These are phyloP conservation scores for Aspergillus pseudoglaucus DNA, from an alignment of 2,329 filamentous ascomycete genomes.

Conservation along the genomic window DNA sequence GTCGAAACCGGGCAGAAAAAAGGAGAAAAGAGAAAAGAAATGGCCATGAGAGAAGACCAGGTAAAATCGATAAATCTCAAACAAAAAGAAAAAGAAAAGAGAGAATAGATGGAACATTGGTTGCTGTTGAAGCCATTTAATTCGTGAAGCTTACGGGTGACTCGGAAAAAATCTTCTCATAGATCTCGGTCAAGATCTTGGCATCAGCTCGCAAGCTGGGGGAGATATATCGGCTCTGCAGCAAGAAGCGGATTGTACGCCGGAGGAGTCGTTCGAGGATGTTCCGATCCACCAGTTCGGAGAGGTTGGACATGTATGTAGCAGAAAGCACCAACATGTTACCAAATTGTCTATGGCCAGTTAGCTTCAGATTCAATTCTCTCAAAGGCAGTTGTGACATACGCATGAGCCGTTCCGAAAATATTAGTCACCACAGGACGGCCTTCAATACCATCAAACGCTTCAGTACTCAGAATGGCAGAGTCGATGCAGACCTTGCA, in stretches of 20 bases:
- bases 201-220: constrained; percentile 69
- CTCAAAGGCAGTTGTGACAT: constrained; percentile 42
- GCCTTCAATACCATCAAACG: constrained; percentile 60
- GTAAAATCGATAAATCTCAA: background rate
- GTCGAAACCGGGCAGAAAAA: background rate
- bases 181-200: constrained; percentile 59
- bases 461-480: constrained; percentile 75
- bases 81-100: constrained; percentile 1
- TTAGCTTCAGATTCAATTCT: too few species aligned
- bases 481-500: constrained; percentile 62
- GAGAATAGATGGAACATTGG: constrained; percentile 1
- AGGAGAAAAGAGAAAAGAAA: background rate
- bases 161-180: constrained; percentile 38
- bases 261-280: constrained; percentile 56
- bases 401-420: constrained; percentile 93
- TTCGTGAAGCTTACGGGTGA: constrained; percentile 8
- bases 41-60: too few species aligned
- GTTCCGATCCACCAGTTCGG: constrained; percentile 50
- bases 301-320: constrained; percentile 63
- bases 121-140: constrained; percentile 1
- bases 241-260: constrained; percentile 71
- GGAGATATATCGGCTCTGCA: constrained; percentile 62
- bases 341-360: constrained; percentile 72
- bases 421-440: constrained; percentile 89
- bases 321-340: constrained; percentile 89